Evolutionary conservation across 257 asterid genomes (phyloP), one percentile per base, ranked within the genome.

Genomic region (Gardenia jasminoides): DNA sequence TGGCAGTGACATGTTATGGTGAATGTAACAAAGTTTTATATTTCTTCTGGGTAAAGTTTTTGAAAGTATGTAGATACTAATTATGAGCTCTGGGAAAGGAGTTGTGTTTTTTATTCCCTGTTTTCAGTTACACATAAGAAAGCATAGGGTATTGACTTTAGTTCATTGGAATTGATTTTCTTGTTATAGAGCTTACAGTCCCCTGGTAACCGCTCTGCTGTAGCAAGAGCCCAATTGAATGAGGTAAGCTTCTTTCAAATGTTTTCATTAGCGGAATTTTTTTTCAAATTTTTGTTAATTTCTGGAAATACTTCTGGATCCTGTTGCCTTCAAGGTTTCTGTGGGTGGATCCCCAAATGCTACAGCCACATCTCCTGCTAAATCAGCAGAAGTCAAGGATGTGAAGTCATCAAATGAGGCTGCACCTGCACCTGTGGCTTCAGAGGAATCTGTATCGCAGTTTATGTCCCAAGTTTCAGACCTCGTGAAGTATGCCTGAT

Each of bases 401-500:
- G 83, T 54, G 78, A 87, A 86, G 76, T 74, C 79, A 72, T 83
- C 92, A 59, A 76, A 67, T 79, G 91, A 86, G 67, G 72, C 88
- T 68, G 72, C 86, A 59, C 73, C 87, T 52, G 76, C 88, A 64
- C 80, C 84, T 70, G 76, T 83, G 81, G 88, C 91, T 31, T 83
- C 97, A 33, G 97, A 90, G 85, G 97, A 89, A 80, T 74, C 97
- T 46, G 74, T 92, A 80, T 79, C 92, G 30, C 90, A 87, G 80
- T 94, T 94, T 79, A 79, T 94, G 80, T 59, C 88, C 83, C 96
- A 92, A 89, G 98, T 94, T 80, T 56, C 97, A 50, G 83, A 83
- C 82, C 97, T 92, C 75, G 90, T 91, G 87, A 88, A 94, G 98
- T 92, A 92, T 43, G 92, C 81, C 20, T 3, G 20, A 72, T 77